A percentile compares a stretch with the other conserved stretches of the same genome.
These are phyloP conservation scores for Uromyces viciae-fabae DNA, from an alignment of 1,284 basidiomycete genomes.

Conservation along the genomic window DNA sequence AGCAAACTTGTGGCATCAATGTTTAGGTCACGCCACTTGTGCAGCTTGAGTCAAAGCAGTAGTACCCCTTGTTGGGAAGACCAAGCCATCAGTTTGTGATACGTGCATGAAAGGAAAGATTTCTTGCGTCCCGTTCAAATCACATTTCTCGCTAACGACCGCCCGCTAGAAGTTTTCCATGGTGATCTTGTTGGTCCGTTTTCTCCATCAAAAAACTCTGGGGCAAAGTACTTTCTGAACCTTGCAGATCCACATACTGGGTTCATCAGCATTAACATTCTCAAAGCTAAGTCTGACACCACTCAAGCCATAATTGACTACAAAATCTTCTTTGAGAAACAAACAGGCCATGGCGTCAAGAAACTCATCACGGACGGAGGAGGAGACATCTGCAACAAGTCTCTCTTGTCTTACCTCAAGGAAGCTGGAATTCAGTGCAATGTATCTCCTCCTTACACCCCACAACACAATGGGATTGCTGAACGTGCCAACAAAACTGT, in stretches of 20 bases:
- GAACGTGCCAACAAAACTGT: not conserved
- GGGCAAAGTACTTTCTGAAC: not conserved
- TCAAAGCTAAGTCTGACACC: not conserved
- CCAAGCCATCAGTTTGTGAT: not conserved
- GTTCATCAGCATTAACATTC: not conserved
- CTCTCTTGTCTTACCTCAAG: not conserved
- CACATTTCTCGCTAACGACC: not conserved
- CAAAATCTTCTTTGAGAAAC: not conserved
- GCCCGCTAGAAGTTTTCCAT: not conserved
- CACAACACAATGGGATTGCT: not conserved
- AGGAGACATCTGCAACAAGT: not conserved
- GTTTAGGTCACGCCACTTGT: not conserved
- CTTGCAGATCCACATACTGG: not conserved
- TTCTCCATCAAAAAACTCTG: not conserved
- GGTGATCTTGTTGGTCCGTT: constrained; percentile 6
- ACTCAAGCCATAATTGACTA: not conserved
- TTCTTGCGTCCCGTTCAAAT: not conserved
- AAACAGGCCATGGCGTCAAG: not conserved
- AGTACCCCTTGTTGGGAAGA: not conserved
- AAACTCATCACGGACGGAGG: constrained; percentile 3
- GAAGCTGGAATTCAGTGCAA: not conserved
- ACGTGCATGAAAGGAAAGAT: not conserved
- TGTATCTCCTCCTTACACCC: not conserved
- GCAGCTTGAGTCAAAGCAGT: not conserved
- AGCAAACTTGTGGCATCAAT: not conserved